phyloP scores from a whole-genome alignment of 768 basidiomycete genomes.

The Rhizopogon vesiculosus region DNA sequence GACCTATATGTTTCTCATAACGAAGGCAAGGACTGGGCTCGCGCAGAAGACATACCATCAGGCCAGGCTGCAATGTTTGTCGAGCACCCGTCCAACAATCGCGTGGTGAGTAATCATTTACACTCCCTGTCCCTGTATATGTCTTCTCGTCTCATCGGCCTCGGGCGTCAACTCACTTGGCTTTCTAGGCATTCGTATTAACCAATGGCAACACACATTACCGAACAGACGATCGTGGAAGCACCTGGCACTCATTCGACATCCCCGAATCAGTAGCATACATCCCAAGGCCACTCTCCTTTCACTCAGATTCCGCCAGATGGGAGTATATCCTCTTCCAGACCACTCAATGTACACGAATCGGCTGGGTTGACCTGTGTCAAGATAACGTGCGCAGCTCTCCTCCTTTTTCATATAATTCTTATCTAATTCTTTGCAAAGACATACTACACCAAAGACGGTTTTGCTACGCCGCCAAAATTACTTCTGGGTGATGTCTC shows the following conservation, averaged over 20 bases:
- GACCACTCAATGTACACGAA: constrained; percentile 56
- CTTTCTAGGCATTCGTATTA: constrained; percentile 76
- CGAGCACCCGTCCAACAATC: constrained; percentile 82
- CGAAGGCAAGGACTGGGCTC: constrained; percentile 75
- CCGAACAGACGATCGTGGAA: constrained; percentile 83
- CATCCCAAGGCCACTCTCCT: constrained; percentile 66
- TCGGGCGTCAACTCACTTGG: background rate
- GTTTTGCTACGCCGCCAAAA: constrained; percentile 59
- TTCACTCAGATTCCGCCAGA: constrained; percentile 75
- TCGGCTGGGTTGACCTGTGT: constrained; percentile 55
- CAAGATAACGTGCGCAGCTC: constrained; percentile 57
- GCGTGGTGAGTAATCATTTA: constrained; percentile 45
- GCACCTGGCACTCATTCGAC: constrained; percentile 80
- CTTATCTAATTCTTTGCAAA: constrained; percentile 26
- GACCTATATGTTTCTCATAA: constrained; percentile 76
- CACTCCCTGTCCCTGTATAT: background rate
- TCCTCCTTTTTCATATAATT: background rate
- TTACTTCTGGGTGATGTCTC: constrained; percentile 67
- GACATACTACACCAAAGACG: constrained; percentile 88
- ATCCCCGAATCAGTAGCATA: constrained; percentile 47
- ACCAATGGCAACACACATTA: constrained; percentile 76
- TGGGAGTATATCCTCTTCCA: constrained; percentile 77
- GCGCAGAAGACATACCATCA: constrained; percentile 42
- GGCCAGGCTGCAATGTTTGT: constrained; percentile 70
- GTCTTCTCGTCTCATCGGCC: background rate